Conservation (phyloP, 192 early-diverging fungal species). For the Coemansia erecta region DNA sequence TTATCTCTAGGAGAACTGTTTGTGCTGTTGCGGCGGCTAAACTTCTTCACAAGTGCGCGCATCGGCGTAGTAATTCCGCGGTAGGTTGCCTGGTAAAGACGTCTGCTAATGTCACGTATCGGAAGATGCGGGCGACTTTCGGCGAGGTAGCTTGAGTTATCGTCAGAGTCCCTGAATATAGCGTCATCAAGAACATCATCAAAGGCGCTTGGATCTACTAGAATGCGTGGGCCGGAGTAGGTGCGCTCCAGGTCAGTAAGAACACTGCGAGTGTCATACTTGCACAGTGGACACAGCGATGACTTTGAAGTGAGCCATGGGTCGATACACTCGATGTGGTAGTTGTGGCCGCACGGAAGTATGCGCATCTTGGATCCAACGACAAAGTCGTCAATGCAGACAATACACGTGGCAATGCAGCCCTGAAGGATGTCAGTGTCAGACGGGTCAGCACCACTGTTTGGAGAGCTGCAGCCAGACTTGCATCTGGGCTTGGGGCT, state of each 20-base stretch:
- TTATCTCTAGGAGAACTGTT: background rate
- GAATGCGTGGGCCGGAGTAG: conserved; percentile 28
- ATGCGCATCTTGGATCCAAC: conserved; percentile 50
- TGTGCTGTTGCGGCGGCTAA: background rate
- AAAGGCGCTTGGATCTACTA: conserved; percentile 8
- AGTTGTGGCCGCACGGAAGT: conserved; percentile 56
- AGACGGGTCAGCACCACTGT: background rate
- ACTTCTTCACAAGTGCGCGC: conserved; percentile 4
- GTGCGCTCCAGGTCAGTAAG: conserved; percentile 47
- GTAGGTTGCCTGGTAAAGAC: background rate
- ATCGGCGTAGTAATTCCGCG: conserved; percentile 9
- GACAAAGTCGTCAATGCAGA: conserved; percentile 55
- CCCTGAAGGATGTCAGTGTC: conserved; percentile 18
- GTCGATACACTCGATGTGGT: conserved; percentile 58
- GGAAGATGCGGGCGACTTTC: conserved; percentile 31
- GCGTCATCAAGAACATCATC: conserved; percentile 18
- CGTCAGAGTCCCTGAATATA: conserved; percentile 14
- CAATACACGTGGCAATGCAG: conserved; percentile 51
- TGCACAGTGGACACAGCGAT: conserved; percentile 55
- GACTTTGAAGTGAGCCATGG: conserved; percentile 55
- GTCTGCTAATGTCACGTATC: background rate
- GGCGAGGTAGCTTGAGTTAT: conserved; percentile 43
- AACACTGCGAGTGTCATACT: conserved; percentile 48
- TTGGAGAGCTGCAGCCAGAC: too few relatives aligned
- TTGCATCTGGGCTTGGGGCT: background rate